phyloP scores from a whole-genome alignment of 1,284 basidiomycete genomes.

The Serendipita sp. region DNA sequence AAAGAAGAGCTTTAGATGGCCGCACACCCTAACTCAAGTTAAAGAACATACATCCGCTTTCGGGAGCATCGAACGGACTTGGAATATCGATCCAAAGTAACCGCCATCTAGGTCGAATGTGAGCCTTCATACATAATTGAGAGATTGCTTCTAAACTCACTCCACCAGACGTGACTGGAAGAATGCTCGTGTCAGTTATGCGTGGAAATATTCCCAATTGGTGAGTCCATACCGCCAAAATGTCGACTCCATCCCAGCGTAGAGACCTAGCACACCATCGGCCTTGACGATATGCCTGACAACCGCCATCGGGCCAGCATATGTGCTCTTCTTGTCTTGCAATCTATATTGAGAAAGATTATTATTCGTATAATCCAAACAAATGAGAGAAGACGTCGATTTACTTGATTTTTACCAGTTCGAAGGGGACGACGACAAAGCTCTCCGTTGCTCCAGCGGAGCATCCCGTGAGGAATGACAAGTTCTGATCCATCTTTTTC shows the following conservation, averaged over 20 bases:
- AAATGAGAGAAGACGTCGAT: slow-evolving; percentile 22
- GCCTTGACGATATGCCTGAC: slow-evolving; percentile 63
- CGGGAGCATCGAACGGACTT: slow-evolving; percentile 65
- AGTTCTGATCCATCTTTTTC: slow-evolving; percentile 71
- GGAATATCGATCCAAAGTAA: slow-evolving; percentile 55
- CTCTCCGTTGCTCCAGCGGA: slow-evolving; percentile 92
- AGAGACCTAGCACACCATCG: slow-evolving; percentile 73
- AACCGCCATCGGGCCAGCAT: slow-evolving; percentile 83
- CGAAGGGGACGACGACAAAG: slow-evolving; percentile 72
- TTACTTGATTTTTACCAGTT: slow-evolving; percentile 84
- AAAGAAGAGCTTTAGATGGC: neutral
- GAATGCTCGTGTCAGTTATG: neutral
- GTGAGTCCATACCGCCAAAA: slow-evolving; percentile 64
- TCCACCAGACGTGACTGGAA: slow-evolving; percentile 69
- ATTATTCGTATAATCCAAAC: neutral
- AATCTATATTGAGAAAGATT: slow-evolving; percentile 33
- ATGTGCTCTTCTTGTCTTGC: slow-evolving; percentile 83
- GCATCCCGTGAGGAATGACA: slow-evolving; percentile 85
- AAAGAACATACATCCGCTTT: slow-evolving; percentile 54
- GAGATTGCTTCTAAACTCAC: slow-evolving; percentile 13
- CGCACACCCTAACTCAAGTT: neutral
- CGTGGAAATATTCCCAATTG: neutral
- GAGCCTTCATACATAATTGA: neutral
- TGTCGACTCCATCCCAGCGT: slow-evolving; percentile 87
- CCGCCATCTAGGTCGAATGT: neutral